Evolutionary conservation across 2,329 filamentous ascomycete species (phyloP), one percentile per base, ranked within the genome.

Genomic region (Talaromyces sp.): DNA sequence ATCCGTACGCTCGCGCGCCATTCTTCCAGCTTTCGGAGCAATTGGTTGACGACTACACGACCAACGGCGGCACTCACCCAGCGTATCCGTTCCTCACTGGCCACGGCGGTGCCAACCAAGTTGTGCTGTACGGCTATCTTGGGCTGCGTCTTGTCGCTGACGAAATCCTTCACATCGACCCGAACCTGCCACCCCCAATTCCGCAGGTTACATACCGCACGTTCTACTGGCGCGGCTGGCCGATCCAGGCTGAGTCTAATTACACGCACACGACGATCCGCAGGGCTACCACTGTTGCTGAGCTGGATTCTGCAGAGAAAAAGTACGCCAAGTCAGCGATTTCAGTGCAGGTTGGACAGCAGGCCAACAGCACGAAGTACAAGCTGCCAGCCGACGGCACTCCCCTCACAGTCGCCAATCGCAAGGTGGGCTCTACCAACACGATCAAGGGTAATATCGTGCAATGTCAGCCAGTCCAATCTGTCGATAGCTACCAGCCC

Each of bases 1-100:
- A 84, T 29, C 87, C 87, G 0, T 90, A 90, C 65, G 75, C 82
- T 0, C 80, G 88, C 17, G 84, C 81, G 0, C 88, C 88, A 0
- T 90, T 85, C 80, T 89, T 84, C 72, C 86, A 89, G 64, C 86
- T 88, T 70, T 89, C 86, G 0, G 88, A 90, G 66, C 87, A 90
- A 69, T 75, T 87, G 53, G 71, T 84, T 21, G 88, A 90, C 66
- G 79, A 87, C 63, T 80, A 79, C 60, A 75, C 75, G 17, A 70
- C 75, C 1, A 90, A 89, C 59, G 87, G 87, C 19, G 85, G 85
- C 35, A 86, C 85, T 0, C 85, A 89, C 62, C 86, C 88, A 0
- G 87, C 87, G 0, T 90, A 83, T 66, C 87, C 88, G 0, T 90
- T 90, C 75, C 73, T 90, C 26, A 90, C 88, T 0, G 88, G 88